These are phyloP conservation scores for Magnaporthiopsis rhizophila DNA, from an alignment of 2,329 filamentous ascomycete genomes.

Conservation along the genomic window DNA sequence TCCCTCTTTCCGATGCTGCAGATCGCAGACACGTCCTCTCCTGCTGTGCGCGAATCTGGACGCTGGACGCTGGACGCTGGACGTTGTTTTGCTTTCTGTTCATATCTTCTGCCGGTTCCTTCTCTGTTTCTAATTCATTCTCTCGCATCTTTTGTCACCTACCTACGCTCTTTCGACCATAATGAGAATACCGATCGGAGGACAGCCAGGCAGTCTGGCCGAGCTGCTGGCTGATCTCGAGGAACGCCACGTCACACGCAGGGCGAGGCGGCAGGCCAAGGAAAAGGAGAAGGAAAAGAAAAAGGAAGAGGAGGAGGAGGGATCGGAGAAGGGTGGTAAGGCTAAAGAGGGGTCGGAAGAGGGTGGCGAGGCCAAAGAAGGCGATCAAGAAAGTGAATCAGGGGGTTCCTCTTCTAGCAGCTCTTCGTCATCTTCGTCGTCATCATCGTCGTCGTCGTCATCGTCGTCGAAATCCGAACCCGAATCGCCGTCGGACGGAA, in stretches of 20 bases:
- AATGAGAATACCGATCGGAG: not conserved
- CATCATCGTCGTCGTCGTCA: not conserved
- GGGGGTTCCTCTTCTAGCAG: not conserved
- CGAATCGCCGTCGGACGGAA: not conserved
- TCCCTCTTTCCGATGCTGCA: not conserved
- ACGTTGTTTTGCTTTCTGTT: not conserved
- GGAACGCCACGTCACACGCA: not conserved
- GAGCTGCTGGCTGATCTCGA: not conserved
- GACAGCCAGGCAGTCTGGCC: not conserved
- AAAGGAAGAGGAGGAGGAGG: not conserved
- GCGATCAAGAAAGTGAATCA: not conserved
- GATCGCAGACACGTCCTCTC: not conserved
- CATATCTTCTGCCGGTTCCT: not conserved
- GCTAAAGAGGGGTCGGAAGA: not conserved
- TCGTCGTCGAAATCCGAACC: not conserved
- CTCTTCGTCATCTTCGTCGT: not conserved
- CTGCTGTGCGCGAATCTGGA: not conserved
- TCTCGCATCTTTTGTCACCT: not conserved
- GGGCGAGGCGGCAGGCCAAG: not conserved
- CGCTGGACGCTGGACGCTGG: not conserved
- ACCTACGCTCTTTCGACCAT: not conserved
- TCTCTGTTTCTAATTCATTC: not conserved
- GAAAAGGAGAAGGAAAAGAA: not conserved
- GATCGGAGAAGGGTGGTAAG: not conserved
- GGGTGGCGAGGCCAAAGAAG: not conserved